These are phyloP conservation scores for Trichoderma arundinaceum DNA, from an alignment of 2,329 filamentous ascomycete species.

Conservation along the genomic window DNA sequence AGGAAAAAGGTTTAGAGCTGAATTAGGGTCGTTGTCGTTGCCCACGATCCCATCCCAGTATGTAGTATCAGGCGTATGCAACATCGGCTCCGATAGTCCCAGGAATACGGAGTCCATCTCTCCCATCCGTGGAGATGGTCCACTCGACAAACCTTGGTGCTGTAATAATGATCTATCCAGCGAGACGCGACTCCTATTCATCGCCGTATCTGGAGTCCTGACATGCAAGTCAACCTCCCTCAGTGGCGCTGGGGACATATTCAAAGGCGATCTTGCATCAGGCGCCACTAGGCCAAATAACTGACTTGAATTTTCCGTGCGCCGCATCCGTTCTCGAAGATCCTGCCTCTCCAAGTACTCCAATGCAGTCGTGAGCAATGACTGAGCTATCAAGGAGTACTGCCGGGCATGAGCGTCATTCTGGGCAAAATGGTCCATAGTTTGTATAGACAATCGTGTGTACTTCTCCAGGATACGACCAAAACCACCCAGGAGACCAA, in stretches of 20 bases:
- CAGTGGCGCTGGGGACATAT: constrained; percentile 25
- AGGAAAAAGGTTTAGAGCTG: constrained; percentile 57
- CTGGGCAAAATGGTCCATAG: constrained; percentile 56
- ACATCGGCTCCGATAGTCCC: constrained; percentile 46
- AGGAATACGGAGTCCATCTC: constrained; percentile 49
- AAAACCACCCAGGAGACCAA: constrained; percentile 58
- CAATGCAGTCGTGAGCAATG: constrained; percentile 53
- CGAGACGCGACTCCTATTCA: constrained; percentile 35
- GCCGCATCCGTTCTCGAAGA: constrained; percentile 51
- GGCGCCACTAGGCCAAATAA: constrained; percentile 57
- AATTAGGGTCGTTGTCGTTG: constrained; percentile 51
- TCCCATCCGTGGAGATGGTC: constrained; percentile 43
- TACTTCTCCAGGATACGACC: constrained; percentile 59
- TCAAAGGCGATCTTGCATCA: constrained; percentile 32
- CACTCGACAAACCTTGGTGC: constrained; percentile 35
- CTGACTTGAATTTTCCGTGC: constrained; percentile 58
- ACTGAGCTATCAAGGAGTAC: constrained; percentile 60
- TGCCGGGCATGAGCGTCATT: constrained; percentile 57
- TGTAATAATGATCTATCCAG: constrained; percentile 40
- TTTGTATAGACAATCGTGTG: constrained; percentile 53
- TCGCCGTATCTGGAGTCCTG: constrained; percentile 33
- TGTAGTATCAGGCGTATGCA: constrained; percentile 51
- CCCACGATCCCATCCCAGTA: constrained; percentile 48
- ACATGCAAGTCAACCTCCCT: constrained; percentile 32
- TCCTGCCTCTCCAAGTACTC: constrained; percentile 57